phyloP scores from a whole-genome alignment of 768 basidiomycete species.

The Chalciporus sphaerocephalus region DNA sequence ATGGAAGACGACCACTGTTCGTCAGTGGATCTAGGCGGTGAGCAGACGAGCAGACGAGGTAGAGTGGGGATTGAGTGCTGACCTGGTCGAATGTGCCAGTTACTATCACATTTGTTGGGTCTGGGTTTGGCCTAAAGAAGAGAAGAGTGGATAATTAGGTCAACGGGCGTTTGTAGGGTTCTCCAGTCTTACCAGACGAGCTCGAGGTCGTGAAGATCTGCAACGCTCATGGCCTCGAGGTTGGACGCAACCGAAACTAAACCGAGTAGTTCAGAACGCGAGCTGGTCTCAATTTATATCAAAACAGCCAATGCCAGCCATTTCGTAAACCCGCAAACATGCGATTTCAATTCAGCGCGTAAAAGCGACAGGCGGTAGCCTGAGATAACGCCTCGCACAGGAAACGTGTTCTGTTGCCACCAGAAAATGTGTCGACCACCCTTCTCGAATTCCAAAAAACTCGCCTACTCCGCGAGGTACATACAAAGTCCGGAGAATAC shows the following conservation, averaged over 20 bases:
- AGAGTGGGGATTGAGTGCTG: slow-evolving; percentile 23
- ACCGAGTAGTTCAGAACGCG: slow-evolving; percentile 3
- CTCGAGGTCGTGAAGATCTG: slow-evolving; percentile 46
- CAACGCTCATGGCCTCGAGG: slow-evolving; percentile 27
- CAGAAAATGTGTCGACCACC: not conserved
- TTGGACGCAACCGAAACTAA: slow-evolving; percentile 19
- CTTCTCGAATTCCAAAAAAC: slow-evolving; percentile 3
- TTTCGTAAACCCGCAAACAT: slow-evolving; percentile 17
- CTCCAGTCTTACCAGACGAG: slow-evolving; percentile 53
- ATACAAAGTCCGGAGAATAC: not conserved
- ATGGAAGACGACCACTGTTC: slow-evolving; percentile 59
- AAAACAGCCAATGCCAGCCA: not conserved
- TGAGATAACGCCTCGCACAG: slow-evolving; percentile 7
- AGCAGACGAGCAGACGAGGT: slow-evolving; percentile 3
- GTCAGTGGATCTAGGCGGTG: not conserved
- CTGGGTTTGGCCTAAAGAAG: slow-evolving; percentile 51
- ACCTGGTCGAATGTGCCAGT: slow-evolving; percentile 81
- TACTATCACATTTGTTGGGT: slow-evolving; percentile 56
- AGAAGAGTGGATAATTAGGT: slow-evolving; percentile 5
- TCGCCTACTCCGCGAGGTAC: slow-evolving; percentile 13
- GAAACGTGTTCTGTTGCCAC: slow-evolving; percentile 11
- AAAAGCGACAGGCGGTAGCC: not conserved
- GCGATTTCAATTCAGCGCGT: not conserved
- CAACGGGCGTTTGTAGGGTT: slow-evolving; percentile 9
- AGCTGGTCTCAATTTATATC: slow-evolving; percentile 25